Evolutionary conservation across 2,329 filamentous ascomycete species (phyloP).

Genomic region (Akanthomyces muscarius): DNA sequence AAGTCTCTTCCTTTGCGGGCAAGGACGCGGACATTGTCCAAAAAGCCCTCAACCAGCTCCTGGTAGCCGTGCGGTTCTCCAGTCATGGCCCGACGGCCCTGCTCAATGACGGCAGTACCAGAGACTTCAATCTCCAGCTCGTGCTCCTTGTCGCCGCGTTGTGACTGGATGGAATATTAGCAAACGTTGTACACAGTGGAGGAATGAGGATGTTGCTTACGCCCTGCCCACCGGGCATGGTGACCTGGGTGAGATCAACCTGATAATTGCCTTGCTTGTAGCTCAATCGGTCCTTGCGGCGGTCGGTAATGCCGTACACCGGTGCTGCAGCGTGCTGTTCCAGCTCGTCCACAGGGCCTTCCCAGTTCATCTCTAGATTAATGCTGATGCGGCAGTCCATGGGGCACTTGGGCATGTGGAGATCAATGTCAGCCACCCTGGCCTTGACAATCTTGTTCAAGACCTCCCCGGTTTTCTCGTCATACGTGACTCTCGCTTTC

Average conservation of each 20-base stretch:
- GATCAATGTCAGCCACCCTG: constrained; percentile 81
- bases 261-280: constrained; percentile 87
- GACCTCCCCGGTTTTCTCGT: constrained; percentile 66
- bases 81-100: constrained; percentile 54
- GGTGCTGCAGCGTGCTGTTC: constrained; percentile 36
- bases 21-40: constrained; percentile 67
- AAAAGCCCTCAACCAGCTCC: constrained; percentile 65
- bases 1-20: constrained; percentile 41
- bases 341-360: constrained; percentile 61
- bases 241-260: constrained; percentile 90
- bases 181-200: not conserved
- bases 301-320: constrained; percentile 49
- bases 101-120: constrained; percentile 59
- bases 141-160: constrained; percentile 60
- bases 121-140: constrained; percentile 77
- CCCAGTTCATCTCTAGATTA: constrained; percentile 87
- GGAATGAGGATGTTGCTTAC: constrained; percentile 29
- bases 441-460: constrained; percentile 87
- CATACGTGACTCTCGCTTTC: constrained; percentile 63
- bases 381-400: constrained; percentile 93
- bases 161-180: constrained; percentile 21
- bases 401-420: constrained; percentile 70
- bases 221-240: constrained; percentile 39
- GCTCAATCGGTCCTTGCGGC: constrained; percentile 85
- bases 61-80: constrained; percentile 57